Evolutionary conservation across 139 green algal genomes (phyloP).

Genomic region (Chlamydomonas sp.): DNA sequence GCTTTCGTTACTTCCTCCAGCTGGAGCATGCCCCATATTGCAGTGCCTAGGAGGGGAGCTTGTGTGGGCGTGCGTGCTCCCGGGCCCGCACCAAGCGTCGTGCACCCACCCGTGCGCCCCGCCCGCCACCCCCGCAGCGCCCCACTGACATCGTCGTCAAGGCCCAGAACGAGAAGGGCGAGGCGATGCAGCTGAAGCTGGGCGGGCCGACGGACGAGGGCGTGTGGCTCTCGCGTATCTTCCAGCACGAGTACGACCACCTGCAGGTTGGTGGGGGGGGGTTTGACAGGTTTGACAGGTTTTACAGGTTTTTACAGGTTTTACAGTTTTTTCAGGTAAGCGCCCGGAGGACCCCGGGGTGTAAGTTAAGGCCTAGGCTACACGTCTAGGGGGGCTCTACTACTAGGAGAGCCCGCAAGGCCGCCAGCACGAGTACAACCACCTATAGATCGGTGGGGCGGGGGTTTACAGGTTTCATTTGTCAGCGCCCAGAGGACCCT

Average conservation of each 20-base stretch:
- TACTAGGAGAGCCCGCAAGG: neutral
- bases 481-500: too few relatives aligned
- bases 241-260: conserved; percentile 99
- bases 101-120: neutral
- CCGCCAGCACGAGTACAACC: neutral
- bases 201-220: neutral
- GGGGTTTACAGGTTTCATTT: neutral
- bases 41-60: too few relatives aligned
- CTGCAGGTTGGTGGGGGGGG: conserved; percentile 57
- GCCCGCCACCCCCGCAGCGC: conserved; percentile 54
- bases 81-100: neutral
- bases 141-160: conserved; percentile 67
- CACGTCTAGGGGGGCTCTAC: neutral
- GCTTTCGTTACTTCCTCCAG: too few relatives aligned
- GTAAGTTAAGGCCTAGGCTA: neutral
- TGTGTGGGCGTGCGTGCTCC: neutral
- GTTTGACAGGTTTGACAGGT: too few relatives aligned
- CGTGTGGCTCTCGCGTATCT: conserved; percentile 79
- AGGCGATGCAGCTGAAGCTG: conserved; percentile 54
- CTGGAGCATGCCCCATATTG: too few relatives aligned
- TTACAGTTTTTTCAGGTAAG: too few relatives aligned
- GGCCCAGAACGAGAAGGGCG: conserved; percentile 73
- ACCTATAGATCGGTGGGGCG: neutral
- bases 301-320: conserved; percentile 4
- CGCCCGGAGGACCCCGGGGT: too few relatives aligned